Percentiles rank a stretch among this genome's conserved stretches.
phyloP scores from a whole-genome alignment of 345 rosid genomes.

The Citrus hindsii region DNA sequence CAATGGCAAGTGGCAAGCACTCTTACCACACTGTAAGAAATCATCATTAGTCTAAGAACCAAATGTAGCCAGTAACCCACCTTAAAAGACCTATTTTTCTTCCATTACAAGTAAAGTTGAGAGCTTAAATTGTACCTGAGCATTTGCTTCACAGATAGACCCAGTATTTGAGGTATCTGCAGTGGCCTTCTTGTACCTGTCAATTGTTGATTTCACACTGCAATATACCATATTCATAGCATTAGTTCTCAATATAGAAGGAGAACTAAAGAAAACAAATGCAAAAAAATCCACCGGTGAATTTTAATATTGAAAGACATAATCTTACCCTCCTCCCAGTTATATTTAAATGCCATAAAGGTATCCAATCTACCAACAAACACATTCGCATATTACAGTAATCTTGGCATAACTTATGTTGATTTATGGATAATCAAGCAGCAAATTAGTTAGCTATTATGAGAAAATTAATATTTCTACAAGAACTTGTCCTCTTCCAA shows the following conservation, averaged over 20 bases:
- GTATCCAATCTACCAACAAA: no score
- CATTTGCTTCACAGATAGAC: constrained; percentile 78
- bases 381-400: no score
- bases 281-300: no score
- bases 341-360: no score
- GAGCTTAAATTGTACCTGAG: constrained; percentile 51
- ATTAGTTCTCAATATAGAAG: background rate
- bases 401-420: no score
- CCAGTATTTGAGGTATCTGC: constrained; percentile 65
- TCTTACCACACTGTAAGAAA: background rate
- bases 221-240: constrained; percentile 16
- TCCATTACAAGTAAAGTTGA: background rate
- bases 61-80: background rate
- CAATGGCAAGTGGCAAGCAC: background rate
- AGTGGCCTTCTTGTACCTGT: constrained; percentile 82
- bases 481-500: background rate
- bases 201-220: constrained; percentile 91
- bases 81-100: background rate
- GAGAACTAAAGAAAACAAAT: no score
- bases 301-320: no score
- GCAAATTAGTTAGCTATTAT: no score
- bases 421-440: no score
- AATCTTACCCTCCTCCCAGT: no score
- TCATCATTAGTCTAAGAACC: background rate
- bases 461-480: background rate